Evolutionary conservation across 2,329 filamentous ascomycete genomes (phyloP), one percentile per base, ranked within the genome.

Genomic region (Xylariaceae sp.): DNA sequence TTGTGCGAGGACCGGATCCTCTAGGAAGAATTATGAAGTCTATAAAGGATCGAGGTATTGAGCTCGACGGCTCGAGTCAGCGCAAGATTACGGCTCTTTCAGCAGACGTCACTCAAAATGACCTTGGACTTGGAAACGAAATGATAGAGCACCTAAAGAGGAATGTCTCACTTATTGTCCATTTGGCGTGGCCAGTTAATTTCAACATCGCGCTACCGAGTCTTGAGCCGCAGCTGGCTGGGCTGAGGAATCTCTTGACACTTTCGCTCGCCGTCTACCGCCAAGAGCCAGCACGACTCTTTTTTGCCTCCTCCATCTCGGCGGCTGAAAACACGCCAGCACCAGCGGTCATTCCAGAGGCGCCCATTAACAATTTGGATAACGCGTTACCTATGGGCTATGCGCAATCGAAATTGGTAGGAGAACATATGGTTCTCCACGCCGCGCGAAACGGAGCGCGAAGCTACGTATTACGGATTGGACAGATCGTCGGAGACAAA

Each of bases 201-300:
- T 85, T 85, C 72, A 83, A 82, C 65, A 74, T 83, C 60, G 71
- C 72, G 0, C 72, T 84, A 1, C 70, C 72, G 2, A 79, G 74
- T 50, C 84, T 84, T 58, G 81, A 81, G 46, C 45, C 46, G 23
- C 48, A 50, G 14, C 48, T 50, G 3, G 18, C 10, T 7, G 48
- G 48, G 40, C 12, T 50, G 32, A 3, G 40, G 3, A 52, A 52
- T 12, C 32, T 52, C 4, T 19, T 52, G 4, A 41, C 41, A 14
- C 18, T 52, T 4, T 52, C 50, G 16, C n/a, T 46, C 16, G 16
- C 48, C 1, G 48, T 51, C 7, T 7, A 44, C 14, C 49, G 40
- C 19, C 42, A 41, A 19, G 10, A 45, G 23, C 49, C 49, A 9
- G 49, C 49, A 9, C 49, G 41, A 18, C 19, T 52, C 7, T 40